Percentiles rank a stretch among this genome's conserved stretches.
Evolutionary conservation across 108 stramenopile species (phyloP).

Genomic region (Stephanodiscus triporus): DNA sequence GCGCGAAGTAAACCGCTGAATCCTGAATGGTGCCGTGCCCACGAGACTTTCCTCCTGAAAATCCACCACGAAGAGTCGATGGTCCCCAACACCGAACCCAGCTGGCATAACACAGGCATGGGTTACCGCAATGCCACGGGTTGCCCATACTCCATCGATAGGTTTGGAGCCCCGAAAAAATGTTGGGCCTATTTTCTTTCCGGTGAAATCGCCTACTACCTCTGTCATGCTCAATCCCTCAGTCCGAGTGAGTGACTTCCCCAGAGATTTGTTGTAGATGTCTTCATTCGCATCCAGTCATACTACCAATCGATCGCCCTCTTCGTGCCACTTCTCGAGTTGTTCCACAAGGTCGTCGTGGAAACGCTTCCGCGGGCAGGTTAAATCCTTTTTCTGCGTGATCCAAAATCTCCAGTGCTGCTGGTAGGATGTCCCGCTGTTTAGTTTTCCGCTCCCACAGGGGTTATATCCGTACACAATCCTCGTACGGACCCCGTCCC

Average conservation of each 20-base stretch:
- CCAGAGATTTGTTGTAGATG: not conserved
- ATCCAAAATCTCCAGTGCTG: not conserved
- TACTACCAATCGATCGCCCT: constrained; percentile 14
- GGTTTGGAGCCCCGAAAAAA: constrained; percentile 2
- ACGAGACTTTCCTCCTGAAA: not conserved
- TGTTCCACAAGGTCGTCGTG: not conserved
- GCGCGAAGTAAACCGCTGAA: not conserved
- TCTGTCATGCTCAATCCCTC: constrained; percentile 10
- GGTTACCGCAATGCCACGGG: not conserved
- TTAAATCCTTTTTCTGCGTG: not conserved
- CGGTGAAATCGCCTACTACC: constrained; percentile 3
- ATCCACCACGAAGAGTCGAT: constrained; percentile 9
- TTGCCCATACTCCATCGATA: constrained; percentile 9
- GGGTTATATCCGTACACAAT: not conserved
- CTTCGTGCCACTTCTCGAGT: not conserved
- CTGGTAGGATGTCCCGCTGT: not conserved
- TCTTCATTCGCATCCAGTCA: constrained; percentile 21
- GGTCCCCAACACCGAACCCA: constrained; percentile 18
- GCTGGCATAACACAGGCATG: constrained; percentile 15
- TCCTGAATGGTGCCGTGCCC: not conserved
- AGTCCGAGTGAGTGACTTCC: not conserved
- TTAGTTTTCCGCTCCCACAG: not conserved
- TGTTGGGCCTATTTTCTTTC: constrained; percentile 12
- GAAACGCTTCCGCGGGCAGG: constrained; percentile 1
- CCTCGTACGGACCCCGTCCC: not conserved